Evolutionary conservation across 176 grass and related monocot genomes (phyloP).

Genomic region (Avena sativa): DNA sequence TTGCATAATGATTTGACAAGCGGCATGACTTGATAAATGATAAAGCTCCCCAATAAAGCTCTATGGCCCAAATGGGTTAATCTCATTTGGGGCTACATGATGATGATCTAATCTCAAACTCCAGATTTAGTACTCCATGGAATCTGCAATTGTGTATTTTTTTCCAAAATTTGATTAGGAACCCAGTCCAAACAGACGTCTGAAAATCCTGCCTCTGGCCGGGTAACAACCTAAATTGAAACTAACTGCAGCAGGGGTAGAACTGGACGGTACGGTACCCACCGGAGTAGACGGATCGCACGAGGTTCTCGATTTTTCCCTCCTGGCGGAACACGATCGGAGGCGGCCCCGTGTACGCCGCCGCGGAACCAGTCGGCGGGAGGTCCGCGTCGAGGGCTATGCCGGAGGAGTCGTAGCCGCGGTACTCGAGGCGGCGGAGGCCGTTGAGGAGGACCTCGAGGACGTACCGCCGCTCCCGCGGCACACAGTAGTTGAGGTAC

Average conservation of each 20-base stretch:
- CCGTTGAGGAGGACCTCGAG: constrained; percentile 82
- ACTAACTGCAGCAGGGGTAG: neutral
- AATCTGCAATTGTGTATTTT: too few relatives aligned
- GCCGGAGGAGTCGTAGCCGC: constrained; percentile 72
- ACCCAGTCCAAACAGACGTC: neutral
- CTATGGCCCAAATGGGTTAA: too few relatives aligned
- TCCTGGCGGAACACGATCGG: constrained; percentile 90
- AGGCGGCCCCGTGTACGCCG: constrained; percentile 39
- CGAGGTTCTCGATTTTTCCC: constrained; percentile 96
- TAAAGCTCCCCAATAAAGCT: too few relatives aligned
- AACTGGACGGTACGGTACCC: constrained; percentile 1
- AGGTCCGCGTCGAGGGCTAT: constrained; percentile 60
- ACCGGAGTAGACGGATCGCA: constrained; percentile 90
- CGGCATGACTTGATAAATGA: too few relatives aligned
- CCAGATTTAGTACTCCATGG: too few relatives aligned
- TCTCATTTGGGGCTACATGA: too few relatives aligned
- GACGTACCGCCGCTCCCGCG: constrained; percentile 72
- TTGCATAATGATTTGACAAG: too few relatives aligned
- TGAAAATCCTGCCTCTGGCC: neutral
- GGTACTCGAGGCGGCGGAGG: constrained; percentile 80
- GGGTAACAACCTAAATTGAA: constrained; percentile 23
- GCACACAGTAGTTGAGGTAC: constrained; percentile 68
- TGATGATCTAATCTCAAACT: too few relatives aligned
- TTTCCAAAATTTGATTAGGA: too few relatives aligned
- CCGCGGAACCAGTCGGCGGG: neutral